Evolutionary conservation across 2,329 filamentous ascomycete genomes (phyloP).

Genomic region (Paraphaeosphaeria sporulosa): DNA sequence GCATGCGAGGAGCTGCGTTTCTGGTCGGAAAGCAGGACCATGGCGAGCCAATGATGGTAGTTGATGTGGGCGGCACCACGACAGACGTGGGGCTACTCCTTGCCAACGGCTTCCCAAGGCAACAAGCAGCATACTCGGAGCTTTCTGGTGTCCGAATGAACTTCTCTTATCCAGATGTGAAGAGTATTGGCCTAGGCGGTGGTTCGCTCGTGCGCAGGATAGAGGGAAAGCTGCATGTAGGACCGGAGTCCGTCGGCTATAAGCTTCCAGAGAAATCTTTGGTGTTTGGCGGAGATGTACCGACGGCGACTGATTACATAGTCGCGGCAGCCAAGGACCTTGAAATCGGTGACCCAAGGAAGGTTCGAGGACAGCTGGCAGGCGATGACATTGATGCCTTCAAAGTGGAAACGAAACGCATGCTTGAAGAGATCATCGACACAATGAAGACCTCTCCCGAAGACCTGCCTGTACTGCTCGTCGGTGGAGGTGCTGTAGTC

Average conservation of each 20-base stretch:
- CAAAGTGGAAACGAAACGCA: conserved; percentile 55
- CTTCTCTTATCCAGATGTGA: conserved; percentile 62
- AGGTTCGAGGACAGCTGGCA: conserved; percentile 45
- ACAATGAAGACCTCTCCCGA: conserved; percentile 69
- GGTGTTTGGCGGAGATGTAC: conserved; percentile 63
- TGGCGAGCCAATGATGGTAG: conserved; percentile 64
- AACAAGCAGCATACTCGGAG: conserved; percentile 68
- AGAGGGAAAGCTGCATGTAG: conserved; percentile 56
- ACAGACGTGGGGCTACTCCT: conserved; percentile 69
- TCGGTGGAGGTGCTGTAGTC: conserved; percentile 69
- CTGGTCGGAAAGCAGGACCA: conserved; percentile 41
- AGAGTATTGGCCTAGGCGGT: conserved; percentile 66
- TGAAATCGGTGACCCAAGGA: conserved; percentile 54
- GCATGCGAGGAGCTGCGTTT: conserved; percentile 60
- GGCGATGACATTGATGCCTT: conserved; percentile 50
- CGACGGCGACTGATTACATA: conserved; percentile 67
- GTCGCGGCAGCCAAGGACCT: conserved; percentile 48
- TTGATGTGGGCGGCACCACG: conserved; percentile 73
- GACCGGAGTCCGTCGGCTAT: conserved; percentile 69
- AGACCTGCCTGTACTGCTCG: conserved; percentile 67
- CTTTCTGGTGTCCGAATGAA: conserved; percentile 71
- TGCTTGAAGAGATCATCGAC: conserved; percentile 65
- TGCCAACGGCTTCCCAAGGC: conserved; percentile 68
- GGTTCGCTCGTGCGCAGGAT: conserved; percentile 62
- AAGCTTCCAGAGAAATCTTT: conserved; percentile 62